Conservation (phyloP, 2,329 filamentous ascomycete species). For the Westerdykella ornata region DNA sequence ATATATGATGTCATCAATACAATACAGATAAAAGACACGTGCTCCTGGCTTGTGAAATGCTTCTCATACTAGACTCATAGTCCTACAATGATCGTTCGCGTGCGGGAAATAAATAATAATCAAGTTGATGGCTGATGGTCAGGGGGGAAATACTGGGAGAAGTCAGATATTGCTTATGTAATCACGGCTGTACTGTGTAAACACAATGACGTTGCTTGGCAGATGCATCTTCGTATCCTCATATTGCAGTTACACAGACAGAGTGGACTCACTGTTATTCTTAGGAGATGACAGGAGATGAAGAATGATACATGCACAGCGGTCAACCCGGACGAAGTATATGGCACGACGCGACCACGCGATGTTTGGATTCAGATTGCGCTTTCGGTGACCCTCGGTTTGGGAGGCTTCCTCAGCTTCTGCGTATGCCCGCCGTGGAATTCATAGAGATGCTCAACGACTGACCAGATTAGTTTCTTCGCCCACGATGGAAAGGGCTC, state of each 20-base stretch:
- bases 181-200: neutral
- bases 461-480: constrained; percentile 58
- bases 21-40: no score
- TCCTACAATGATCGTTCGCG: no score
- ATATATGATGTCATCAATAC: neutral
- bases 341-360: constrained; percentile 35
- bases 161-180: neutral
- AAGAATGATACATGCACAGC: constrained; percentile 13
- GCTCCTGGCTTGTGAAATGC: neutral
- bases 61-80: no score
- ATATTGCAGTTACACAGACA: neutral
- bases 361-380: constrained; percentile 58
- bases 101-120: no score
- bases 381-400: constrained; percentile 63
- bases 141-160: neutral
- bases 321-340: constrained; percentile 18
- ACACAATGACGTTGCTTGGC: neutral
- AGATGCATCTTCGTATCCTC: neutral
- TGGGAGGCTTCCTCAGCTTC: constrained; percentile 67
- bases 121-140: neutral
- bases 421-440: constrained; percentile 51
- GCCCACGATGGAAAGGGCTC: constrained; percentile 83
- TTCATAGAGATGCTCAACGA: neutral
- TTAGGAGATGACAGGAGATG: constrained; percentile 12
- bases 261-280: neutral